Percentiles rank a stretch among this genome's conserved stretches.
phyloP scores from a whole-genome alignment of 768 basidiomycete species.

The Hebeloma cylindrosporum region DNA sequence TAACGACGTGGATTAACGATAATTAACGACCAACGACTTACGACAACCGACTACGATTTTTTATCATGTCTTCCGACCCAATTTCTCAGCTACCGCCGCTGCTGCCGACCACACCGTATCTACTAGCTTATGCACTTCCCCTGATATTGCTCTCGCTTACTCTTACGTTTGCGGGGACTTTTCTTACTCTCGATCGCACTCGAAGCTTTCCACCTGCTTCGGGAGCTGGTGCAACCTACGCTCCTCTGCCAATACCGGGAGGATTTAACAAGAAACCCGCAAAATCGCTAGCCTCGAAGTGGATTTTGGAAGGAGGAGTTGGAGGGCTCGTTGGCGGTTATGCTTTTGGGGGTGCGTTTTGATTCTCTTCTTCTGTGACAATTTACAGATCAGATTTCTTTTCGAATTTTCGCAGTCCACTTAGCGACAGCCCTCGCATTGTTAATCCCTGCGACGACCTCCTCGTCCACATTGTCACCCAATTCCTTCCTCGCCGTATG shows the following conservation, averaged over 20 bases:
- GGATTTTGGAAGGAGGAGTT: constrained; percentile 57
- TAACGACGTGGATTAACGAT: constrained; percentile 10
- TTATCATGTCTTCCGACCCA: constrained; percentile 16
- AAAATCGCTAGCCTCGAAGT: constrained; percentile 33
- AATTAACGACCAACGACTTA: constrained; percentile 11
- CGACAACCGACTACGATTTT: constrained; percentile 19
- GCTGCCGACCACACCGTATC: constrained; percentile 47
- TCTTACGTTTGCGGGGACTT: constrained; percentile 67
- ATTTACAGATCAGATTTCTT: too few species aligned
- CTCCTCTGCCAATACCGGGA: constrained; percentile 33
- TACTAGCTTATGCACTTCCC: constrained; percentile 58
- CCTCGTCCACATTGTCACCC: constrained; percentile 42
- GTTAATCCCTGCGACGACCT: constrained; percentile 51
- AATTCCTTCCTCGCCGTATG: constrained; percentile 61
- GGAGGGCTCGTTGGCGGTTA: constrained; percentile 62
- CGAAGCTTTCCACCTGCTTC: constrained; percentile 49
- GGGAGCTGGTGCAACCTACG: constrained; percentile 18
- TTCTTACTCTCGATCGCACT: constrained; percentile 69
- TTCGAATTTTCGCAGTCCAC: constrained; percentile 38
- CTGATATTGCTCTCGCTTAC: constrained; percentile 58
- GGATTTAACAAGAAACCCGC: constrained; percentile 29
- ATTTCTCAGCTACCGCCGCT: constrained; percentile 40
- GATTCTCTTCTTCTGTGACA: background rate
- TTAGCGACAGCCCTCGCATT: constrained; percentile 59
- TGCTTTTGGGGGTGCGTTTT: constrained; percentile 54